These are phyloP conservation scores for Musa itinerans DNA, from an alignment of 176 grass and related monocot genomes.

Conservation along the genomic window DNA sequence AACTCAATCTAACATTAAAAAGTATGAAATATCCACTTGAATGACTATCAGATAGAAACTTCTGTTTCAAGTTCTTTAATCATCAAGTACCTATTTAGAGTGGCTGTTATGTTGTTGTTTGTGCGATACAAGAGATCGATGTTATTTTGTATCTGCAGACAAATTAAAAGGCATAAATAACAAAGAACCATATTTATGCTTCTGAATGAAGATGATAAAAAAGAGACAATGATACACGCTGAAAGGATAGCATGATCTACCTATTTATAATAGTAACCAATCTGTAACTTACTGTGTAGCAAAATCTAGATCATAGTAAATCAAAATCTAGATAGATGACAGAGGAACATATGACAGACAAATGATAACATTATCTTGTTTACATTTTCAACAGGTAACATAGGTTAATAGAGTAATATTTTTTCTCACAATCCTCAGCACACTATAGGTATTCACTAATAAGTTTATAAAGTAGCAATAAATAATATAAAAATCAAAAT, in stretches of 20 bases:
- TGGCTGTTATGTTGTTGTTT: conserved; percentile 48
- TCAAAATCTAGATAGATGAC: neutral
- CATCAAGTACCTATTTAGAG: conserved; percentile 43
- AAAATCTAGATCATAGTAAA: neutral
- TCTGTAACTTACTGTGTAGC: no score
- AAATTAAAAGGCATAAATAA: conserved; percentile 18
- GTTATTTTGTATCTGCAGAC: conserved; percentile 68
- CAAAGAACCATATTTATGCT: conserved; percentile 4
- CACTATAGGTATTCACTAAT: neutral
- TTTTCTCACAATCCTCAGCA: neutral
- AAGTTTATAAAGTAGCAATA: neutral
- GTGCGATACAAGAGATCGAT: conserved; percentile 50
- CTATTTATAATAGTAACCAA: no score
- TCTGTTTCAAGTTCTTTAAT: neutral
- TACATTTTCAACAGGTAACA: neutral
- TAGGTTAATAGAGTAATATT: neutral
- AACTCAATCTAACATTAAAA: neutral
- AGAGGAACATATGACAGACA: neutral
- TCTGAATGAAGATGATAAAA: neutral
- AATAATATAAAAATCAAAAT: neutral
- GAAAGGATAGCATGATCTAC: neutral
- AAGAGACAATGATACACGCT: no score
- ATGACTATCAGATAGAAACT: neutral
- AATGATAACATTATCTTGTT: neutral
- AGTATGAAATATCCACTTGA: neutral